Evolutionary conservation across 129 eudicot genomes (phyloP).

Genomic region (Centrapalus pauciflorus): DNA sequence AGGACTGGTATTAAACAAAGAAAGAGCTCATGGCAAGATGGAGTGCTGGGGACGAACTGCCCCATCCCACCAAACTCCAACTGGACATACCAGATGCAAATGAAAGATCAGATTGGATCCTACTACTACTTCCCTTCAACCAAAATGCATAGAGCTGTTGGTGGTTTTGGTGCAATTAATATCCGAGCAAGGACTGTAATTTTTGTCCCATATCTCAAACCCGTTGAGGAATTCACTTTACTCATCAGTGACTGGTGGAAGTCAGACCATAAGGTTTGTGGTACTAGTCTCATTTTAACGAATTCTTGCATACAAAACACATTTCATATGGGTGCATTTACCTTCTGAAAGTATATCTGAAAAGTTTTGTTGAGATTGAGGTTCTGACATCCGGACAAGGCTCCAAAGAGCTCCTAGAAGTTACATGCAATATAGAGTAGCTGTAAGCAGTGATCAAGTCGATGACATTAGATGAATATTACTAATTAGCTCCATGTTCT

Average conservation of each 20-base stretch:
- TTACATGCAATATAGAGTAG: too few species aligned
- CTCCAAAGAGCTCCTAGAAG: too few species aligned
- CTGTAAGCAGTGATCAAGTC: too few species aligned
- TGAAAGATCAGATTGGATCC: constrained; percentile 83
- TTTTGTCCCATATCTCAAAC: constrained; percentile 60
- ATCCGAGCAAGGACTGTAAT: constrained; percentile 51
- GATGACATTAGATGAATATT: not conserved
- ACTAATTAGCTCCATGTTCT: not conserved
- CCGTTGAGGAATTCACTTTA: constrained; percentile 50
- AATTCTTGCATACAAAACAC: too few species aligned
- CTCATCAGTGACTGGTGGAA: constrained; percentile 83
- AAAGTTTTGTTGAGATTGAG: too few species aligned
- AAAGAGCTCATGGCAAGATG: constrained; percentile 85
- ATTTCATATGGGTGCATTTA: too few species aligned
- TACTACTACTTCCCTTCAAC: constrained; percentile 72
- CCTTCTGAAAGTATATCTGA: too few species aligned
- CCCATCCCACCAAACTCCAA: constrained; percentile 71
- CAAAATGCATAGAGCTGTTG: constrained; percentile 70
- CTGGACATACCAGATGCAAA: constrained; percentile 75
- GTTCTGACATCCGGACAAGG: too few species aligned
- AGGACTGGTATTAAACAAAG: constrained; percentile 85
- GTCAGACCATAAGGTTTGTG: constrained; percentile 60
- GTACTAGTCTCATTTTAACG: not conserved
- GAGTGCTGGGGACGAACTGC: constrained; percentile 84
- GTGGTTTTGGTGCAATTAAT: constrained; percentile 66